phyloP scores from a whole-genome alignment of 2,329 filamentous ascomycete species.

The Fusarium continuum region DNA sequence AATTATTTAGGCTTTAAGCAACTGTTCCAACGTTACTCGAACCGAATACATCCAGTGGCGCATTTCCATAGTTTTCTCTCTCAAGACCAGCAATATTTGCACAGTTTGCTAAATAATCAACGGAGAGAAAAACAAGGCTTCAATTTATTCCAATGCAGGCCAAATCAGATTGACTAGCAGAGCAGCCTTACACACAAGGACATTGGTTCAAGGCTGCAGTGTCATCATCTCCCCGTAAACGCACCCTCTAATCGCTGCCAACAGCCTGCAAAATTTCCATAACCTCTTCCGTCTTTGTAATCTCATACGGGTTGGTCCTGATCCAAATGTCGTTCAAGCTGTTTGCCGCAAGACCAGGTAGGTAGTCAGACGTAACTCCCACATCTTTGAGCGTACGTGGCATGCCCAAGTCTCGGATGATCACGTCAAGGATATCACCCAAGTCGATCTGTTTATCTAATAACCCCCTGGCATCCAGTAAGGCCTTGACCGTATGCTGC shows the following conservation, averaged over 20 bases:
- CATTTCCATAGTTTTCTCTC: too few relatives aligned
- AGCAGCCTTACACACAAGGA: not conserved
- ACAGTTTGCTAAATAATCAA: too few relatives aligned
- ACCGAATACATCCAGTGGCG: too few relatives aligned
- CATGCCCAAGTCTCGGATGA: slow-evolving; percentile 1
- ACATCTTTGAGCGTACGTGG: slow-evolving; percentile 2
- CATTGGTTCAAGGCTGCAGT: too few relatives aligned
- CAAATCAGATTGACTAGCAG: too few relatives aligned
- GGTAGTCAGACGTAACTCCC: not conserved
- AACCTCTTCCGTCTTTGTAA: slow-evolving; percentile 2
- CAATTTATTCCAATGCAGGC: too few relatives aligned
- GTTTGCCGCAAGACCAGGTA: not conserved
- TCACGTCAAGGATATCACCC: not conserved
- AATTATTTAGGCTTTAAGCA: too few relatives aligned
- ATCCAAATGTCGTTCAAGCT: slow-evolving; percentile 18
- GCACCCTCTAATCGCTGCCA: not conserved
- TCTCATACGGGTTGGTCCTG: slow-evolving; percentile 3
- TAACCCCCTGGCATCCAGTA: not conserved
- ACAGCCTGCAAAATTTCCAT: slow-evolving; percentile 2
- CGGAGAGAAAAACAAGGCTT: too few relatives aligned
- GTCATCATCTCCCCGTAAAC: too few relatives aligned
- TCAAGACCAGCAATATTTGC: too few relatives aligned
- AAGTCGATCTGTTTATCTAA: not conserved
- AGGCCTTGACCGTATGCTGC: not conserved
- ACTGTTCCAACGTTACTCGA: too few relatives aligned